Base-by-base conservation (phyloP, 2,329 filamentous ascomycete species). In the Leptosphaerulina australis region DNA sequence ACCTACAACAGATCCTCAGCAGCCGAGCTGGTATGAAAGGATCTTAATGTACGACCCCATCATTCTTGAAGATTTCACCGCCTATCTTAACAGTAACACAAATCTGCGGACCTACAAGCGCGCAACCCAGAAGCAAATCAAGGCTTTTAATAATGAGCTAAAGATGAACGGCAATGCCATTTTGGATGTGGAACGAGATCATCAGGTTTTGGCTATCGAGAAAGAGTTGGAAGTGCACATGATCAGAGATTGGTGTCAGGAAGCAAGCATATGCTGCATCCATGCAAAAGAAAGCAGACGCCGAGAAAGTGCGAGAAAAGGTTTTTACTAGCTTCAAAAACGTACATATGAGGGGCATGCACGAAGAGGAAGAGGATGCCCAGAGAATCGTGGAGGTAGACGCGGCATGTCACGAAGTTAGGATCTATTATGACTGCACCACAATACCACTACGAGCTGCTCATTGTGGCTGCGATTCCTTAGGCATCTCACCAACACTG, bases 41-140 rank as follows among this genome's bases (percentile, higher is more conserved):
- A 97, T 99, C 36, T 78, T 97, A 5, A 83, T 97, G 69, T 97
- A 95, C 68, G 92, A 97, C 63, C 91, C 93, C 0, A 88, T 99
- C 33, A 81, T 94, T 1, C 74, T 97, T 0, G 93, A 97, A 72
- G 91, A 97, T 58, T 77, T 99, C 11, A 83, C 92, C 0, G 74
- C 77, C 0, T 97, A 91, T 88, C 74, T 97, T 12, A 97, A 96
- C 31, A 58, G 37, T 3, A 55, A 69, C 10, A 62, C 63, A 1
- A n/a, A 22, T 5, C 60, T 70, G 3, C 49, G 59, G 10, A 53
- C 52, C 2, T 70, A 58, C 39, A 64, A 44, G 36, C 52, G 50
- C 12, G 69, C 69, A 3, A 70, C 67, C 3, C 59, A 66, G 35
- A 63, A 63, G 24, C 67, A 71, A 18, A 45, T 63, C 31, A 71